Percentiles rank a stretch among this genome's conserved stretches.
phyloP scores from a whole-genome alignment of 2,329 filamentous ascomycete genomes.

The Talaromyces sp. region DNA sequence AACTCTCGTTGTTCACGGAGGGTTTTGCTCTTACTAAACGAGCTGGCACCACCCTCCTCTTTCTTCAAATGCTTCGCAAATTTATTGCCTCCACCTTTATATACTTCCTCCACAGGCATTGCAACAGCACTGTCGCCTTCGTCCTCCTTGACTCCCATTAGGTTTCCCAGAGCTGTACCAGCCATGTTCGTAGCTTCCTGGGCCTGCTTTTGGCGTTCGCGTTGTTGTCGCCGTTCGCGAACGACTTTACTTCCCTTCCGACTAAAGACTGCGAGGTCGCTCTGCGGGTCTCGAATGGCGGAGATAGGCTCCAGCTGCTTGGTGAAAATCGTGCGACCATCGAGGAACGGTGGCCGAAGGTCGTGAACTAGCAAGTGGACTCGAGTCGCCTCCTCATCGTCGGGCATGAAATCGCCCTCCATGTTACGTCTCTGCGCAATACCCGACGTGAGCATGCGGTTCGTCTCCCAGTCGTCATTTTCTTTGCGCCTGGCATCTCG shows the following conservation, averaged over 20 bases:
- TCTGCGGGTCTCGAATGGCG: conserved; percentile 89
- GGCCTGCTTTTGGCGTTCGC: conserved; percentile 90
- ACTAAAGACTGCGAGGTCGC: conserved; percentile 98
- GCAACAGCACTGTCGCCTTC: conserved; percentile 84
- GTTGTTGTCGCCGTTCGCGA: conserved; percentile 85
- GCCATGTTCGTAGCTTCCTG: conserved; percentile 92
- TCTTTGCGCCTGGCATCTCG: conserved; percentile 74
- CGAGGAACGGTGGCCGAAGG: conserved; percentile 88
- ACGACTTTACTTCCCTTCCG: conserved; percentile 93
- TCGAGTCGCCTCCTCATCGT: conserved; percentile 83
- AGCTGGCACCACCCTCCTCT: conserved; percentile 76
- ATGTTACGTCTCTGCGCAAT: conserved; percentile 88
- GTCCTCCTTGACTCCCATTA: conserved; percentile 94
- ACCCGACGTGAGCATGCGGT: conserved; percentile 95
- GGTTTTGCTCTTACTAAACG: conserved; percentile 90
- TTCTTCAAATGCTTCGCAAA: conserved; percentile 91
- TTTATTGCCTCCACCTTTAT: conserved; percentile 66
- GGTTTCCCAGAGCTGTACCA: conserved; percentile 87
- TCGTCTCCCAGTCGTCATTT: conserved; percentile 97
- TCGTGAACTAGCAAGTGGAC: conserved; percentile 93
- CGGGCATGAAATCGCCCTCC: conserved; percentile 77
- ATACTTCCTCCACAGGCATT: conserved; percentile 71
- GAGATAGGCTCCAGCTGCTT: conserved; percentile 95
- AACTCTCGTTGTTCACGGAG: conserved; percentile 89
- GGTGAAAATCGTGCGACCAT: conserved; percentile 93